These are phyloP conservation scores for Leccinum subtestaceum DNA, from an alignment of 768 basidiomycete genomes.

Conservation along the genomic window DNA sequence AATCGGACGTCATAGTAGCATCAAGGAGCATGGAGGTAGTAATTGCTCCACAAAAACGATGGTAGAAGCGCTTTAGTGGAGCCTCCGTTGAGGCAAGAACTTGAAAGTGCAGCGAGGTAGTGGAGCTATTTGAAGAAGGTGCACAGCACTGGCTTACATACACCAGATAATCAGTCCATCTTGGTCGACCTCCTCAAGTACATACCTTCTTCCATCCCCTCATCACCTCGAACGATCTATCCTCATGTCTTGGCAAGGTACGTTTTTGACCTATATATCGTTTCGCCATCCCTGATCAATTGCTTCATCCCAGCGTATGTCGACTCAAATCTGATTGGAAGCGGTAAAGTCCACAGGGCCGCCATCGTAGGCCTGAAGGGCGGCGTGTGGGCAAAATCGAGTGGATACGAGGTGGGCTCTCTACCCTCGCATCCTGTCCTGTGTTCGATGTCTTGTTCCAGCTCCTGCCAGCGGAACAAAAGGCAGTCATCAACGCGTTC, in stretches of 20 bases:
- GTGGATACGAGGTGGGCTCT: constrained; percentile 16
- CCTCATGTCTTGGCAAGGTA: constrained; percentile 74
- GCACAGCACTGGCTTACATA: constrained; percentile 29
- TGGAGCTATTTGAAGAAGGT: too few relatives aligned
- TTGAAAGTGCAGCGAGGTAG: too few relatives aligned
- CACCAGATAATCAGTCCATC: constrained; percentile 32
- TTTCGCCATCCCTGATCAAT: not conserved
- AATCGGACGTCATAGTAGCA: not conserved
- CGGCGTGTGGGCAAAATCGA: constrained; percentile 30
- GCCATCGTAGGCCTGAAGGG: constrained; percentile 42
- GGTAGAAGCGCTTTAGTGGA: not conserved
- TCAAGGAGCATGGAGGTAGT: not conserved
- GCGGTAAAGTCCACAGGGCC: constrained; percentile 65
- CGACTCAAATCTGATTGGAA: constrained; percentile 75
- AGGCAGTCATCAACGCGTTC: constrained; percentile 39
- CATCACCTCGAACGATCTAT: constrained; percentile 10
- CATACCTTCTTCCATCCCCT: constrained; percentile 2
- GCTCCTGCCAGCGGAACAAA: constrained; percentile 26
- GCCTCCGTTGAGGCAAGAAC: too few relatives aligned
- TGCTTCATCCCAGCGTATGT: constrained; percentile 70
- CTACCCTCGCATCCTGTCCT: not conserved
- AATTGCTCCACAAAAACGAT: not conserved
- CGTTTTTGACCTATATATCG: constrained; percentile 30
- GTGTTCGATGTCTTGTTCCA: not conserved
- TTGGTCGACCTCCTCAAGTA: not conserved